phyloP scores from a whole-genome alignment of 768 basidiomycete species.

The Hirschioporus abietinus region DNA sequence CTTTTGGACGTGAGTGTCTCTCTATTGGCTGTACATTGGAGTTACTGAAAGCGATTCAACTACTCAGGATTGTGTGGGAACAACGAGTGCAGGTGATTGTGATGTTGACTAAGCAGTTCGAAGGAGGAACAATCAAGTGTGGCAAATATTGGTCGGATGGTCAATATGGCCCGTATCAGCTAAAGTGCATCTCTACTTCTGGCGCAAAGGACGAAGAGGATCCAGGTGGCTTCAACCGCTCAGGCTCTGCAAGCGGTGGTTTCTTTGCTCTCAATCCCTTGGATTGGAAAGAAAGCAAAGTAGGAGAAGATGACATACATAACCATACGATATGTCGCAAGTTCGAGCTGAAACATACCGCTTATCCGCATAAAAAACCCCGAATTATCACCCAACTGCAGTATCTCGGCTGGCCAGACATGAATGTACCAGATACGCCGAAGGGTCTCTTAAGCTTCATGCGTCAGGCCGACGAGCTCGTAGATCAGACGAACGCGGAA shows the following conservation, averaged over 20 bases:
- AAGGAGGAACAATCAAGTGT: constrained; percentile 86
- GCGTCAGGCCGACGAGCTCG: constrained; percentile 51
- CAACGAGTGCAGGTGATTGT: constrained; percentile 93
- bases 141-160: constrained; percentile 80
- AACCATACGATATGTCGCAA: constrained; percentile 45
- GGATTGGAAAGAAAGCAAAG: neutral
- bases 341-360: constrained; percentile 62
- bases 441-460: constrained; percentile 70
- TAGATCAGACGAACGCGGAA: constrained; percentile 14
- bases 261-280: neutral
- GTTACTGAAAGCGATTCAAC: neutral
- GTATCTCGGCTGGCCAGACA: constrained; percentile 94
- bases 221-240: neutral
- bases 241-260: neutral
- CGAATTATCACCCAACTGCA: constrained; percentile 83
- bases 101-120: constrained; percentile 92
- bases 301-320: constrained; percentile 19
- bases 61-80: constrained; percentile 77
- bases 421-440: constrained; percentile 89
- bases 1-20: constrained; percentile 81
- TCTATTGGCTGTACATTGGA: neutral
- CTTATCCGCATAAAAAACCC: constrained; percentile 52
- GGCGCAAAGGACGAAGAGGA: constrained; percentile 36
- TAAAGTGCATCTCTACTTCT: constrained; percentile 45
- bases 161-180: constrained; percentile 63